Conservation (phyloP, 176 grass and related monocot genomes). For the Hsuehochloa calcarea region DNA sequence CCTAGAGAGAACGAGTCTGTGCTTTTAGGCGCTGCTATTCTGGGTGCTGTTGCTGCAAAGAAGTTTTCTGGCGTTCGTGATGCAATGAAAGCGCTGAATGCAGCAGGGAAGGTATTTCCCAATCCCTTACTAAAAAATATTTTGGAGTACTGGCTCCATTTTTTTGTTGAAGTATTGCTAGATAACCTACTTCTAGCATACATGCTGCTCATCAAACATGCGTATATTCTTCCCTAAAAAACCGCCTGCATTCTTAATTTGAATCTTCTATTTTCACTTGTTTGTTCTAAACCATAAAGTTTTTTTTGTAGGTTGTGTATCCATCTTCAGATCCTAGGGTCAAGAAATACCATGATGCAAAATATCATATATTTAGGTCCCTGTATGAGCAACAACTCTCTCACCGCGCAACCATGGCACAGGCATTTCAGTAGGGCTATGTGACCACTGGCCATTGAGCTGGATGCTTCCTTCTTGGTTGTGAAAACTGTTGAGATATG, state of each 20-base stretch:
- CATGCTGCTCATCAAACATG: background rate
- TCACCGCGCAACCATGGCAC: constrained; percentile 54
- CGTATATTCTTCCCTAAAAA: background rate
- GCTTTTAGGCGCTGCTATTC: constrained; percentile 87
- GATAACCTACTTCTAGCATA: background rate
- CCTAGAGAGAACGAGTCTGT: constrained; percentile 87
- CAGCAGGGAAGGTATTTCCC: constrained; percentile 63
- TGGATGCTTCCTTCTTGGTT: background rate
- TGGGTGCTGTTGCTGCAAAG: constrained; percentile 86
- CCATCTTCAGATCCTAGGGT: constrained; percentile 72
- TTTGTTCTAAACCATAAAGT: background rate
- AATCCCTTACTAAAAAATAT: background rate
- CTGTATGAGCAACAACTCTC: constrained; percentile 84
- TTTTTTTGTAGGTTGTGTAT: constrained; percentile 60
- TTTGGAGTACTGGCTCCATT: background rate
- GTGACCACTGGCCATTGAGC: background rate
- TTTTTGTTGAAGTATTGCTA: background rate
- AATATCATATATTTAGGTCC: constrained; percentile 84
- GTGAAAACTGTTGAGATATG: no score
- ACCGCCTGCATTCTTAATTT: background rate
- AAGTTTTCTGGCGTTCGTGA: constrained; percentile 59
- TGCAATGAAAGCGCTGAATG: constrained; percentile 89
- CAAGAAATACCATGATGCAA: constrained; percentile 85
- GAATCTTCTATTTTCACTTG: background rate
- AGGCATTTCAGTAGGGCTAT: constrained; percentile 56